A percentile compares a stretch with the other conserved stretches of the same genome.
Evolutionary conservation across 352 stramenopile genomes (phyloP).

Genomic region (Globisporangium uncinulatum): DNA sequence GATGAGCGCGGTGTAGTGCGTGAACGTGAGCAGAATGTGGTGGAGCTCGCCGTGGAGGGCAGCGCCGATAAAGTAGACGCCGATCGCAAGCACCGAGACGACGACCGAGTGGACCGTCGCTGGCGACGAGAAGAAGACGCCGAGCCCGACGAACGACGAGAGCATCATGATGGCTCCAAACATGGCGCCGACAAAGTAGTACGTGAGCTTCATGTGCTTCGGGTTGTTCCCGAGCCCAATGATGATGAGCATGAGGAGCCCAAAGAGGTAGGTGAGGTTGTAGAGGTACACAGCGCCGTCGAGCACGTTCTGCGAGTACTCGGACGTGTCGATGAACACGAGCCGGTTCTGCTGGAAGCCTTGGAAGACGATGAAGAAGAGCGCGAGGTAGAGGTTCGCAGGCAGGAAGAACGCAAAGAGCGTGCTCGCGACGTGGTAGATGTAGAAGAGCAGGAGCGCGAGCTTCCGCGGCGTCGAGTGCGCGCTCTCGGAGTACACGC

Average conservation of each 20-base stretch:
- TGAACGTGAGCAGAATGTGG: slow-evolving; percentile 83
- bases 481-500: slow-evolving; percentile 78
- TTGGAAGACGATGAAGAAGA: slow-evolving; percentile 87
- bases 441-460: slow-evolving; percentile 64
- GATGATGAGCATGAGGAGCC: slow-evolving; percentile 78
- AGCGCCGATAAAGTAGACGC: slow-evolving; percentile 81
- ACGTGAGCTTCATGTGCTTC: slow-evolving; percentile 85
- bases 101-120: slow-evolving; percentile 47
- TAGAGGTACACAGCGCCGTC: slow-evolving; percentile 70
- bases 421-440: slow-evolving; percentile 74
- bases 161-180: slow-evolving; percentile 81
- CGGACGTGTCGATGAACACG: slow-evolving; percentile 75
- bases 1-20: slow-evolving; percentile 83
- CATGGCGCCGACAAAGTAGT: slow-evolving; percentile 69
- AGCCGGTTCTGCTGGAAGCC: slow-evolving; percentile 85
- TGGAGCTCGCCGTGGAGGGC: slow-evolving; percentile 76
- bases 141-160: slow-evolving; percentile 60
- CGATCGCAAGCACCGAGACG: slow-evolving; percentile 61
- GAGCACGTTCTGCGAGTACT: slow-evolving; percentile 46
- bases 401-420: slow-evolving; percentile 69
- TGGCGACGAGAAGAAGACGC: slow-evolving; percentile 67
- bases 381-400: slow-evolving; percentile 77
- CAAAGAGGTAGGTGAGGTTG: slow-evolving; percentile 77
- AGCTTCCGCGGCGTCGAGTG: slow-evolving; percentile 71
- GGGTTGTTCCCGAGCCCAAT: slow-evolving; percentile 84